Evolutionary conservation across 805 yeast species (phyloP), one percentile per base, ranked within the genome.

Genomic region (Kodamaea sagamina): DNA sequence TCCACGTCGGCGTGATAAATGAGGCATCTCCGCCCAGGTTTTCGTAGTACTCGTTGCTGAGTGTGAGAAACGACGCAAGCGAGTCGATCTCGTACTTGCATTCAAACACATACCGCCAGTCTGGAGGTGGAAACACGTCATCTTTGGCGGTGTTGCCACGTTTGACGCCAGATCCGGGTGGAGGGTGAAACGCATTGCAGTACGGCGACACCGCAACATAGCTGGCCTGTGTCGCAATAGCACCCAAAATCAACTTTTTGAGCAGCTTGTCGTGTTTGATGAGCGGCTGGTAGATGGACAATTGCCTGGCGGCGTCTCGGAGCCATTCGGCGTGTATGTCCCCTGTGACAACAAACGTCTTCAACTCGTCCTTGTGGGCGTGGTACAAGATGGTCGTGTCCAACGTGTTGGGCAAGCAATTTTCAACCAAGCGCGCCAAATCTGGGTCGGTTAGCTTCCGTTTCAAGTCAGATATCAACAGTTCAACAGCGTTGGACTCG

Each of bases 311-410:
- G 1, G 95, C 82, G 61, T 89, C 97, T 41, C 97, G 66, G 38
- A 89, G 67, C 97, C 97, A 89, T 62, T 89, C 96, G 2, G 96
- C 96, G 59, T 87, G 89, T 43, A 89, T 89, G 57, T 89, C 97
- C 7, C 97, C 97, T 0, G 97, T 89, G 24, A 88, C 92, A 1
- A 89, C 77, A 62, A 89, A 89, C 0, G 95, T 72, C 48, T 81
- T 78, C 15, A 24, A 16, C 9, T 44, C 48, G 1, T 37, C 47
- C 12, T 50, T 39, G 15, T 49, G 40, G 42, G 39, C 29, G 60
- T 84, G 88, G 87, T 89, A 89, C 42, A 86, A 68, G 37, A 89
- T 78, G 0, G 96, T 88, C 0, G 96, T 89, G 55, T 89, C 97
- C 41, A 89, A 65, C 0, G 97, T 89, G 59, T 89, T 89, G 5